A percentile compares a stretch with the other conserved stretches of the same genome.
Conservation (phyloP, 306 rosid genomes). For the Geum urbanum region DNA sequence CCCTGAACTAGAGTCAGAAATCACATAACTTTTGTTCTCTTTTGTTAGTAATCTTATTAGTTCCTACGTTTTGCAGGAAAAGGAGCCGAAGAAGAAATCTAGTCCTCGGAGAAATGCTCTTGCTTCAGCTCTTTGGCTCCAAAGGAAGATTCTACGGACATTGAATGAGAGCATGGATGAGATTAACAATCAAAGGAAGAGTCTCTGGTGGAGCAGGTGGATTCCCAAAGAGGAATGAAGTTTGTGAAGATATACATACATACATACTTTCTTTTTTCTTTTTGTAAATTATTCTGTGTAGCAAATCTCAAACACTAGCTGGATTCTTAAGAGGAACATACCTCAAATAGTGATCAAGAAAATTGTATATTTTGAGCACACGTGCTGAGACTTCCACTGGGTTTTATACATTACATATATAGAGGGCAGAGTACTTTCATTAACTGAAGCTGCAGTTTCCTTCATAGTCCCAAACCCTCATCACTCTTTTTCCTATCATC, state of each 20-base stretch:
- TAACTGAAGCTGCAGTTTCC: conserved; percentile 27
- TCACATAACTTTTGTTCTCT: neutral
- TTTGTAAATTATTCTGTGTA: conserved; percentile 31
- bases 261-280: conserved; percentile 23
- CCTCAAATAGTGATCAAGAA: conserved; percentile 22
- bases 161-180: conserved; percentile 88
- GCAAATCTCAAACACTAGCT: conserved; percentile 26
- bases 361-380: conserved; percentile 37
- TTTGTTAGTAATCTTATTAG: neutral
- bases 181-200: conserved; percentile 59
- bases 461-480: conserved; percentile 11
- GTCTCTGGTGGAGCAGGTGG: conserved; percentile 98
- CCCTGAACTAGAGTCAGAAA: conserved; percentile 12
- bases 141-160: conserved; percentile 67
- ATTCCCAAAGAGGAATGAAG: conserved; percentile 87
- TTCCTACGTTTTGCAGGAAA: conserved; percentile 39
- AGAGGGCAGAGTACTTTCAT: conserved; percentile 17
- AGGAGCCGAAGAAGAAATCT: conserved; percentile 65
- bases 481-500: neutral
- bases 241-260: neutral
- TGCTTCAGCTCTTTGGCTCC: conserved; percentile 74
- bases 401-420: conserved; percentile 7
- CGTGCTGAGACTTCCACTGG: conserved; percentile 30
- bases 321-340: conserved; percentile 43
- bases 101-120: conserved; percentile 61